Evolutionary conservation across 148 eudicot genomes (phyloP).

Genomic region (Chenopodium album): DNA sequence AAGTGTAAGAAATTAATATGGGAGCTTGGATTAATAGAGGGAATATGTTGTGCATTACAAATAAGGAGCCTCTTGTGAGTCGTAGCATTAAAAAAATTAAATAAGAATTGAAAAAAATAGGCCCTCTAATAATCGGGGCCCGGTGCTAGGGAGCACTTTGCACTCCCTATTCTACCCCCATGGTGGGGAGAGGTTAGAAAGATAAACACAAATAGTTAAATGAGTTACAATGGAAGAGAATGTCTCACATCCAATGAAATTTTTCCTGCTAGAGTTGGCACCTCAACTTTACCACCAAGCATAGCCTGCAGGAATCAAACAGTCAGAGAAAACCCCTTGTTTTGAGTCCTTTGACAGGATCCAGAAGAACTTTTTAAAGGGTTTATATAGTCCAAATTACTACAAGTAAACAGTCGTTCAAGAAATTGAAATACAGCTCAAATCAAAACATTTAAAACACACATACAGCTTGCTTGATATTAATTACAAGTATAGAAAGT

Average conservation of each 20-base stretch:
- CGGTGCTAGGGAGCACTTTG: too few species aligned
- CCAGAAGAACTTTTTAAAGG: neutral
- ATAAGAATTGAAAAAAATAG: too few species aligned
- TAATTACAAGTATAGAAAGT: neutral
- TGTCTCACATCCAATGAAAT: slow-evolving; percentile 60
- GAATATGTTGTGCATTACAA: too few species aligned
- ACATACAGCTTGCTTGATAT: neutral
- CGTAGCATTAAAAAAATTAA: too few species aligned
- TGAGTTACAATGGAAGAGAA: slow-evolving; percentile 1
- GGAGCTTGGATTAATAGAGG: too few species aligned
- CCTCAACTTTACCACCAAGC: slow-evolving; percentile 88
- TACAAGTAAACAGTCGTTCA: neutral
- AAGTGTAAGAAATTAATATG: too few species aligned
- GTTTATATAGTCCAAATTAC: neutral
- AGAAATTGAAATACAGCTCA: neutral
- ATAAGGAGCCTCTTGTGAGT: too few species aligned
- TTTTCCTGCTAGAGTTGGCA: slow-evolving; percentile 71
- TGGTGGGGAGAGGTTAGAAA: neutral
- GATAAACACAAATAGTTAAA: neutral
- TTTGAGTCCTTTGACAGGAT: neutral
- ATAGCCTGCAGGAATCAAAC: slow-evolving; percentile 59
- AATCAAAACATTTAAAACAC: neutral
- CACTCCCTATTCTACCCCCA: too few species aligned
- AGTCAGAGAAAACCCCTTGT: slow-evolving; percentile 2
- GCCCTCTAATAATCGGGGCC: too few species aligned